phyloP scores from a whole-genome alignment of 257 asterid genomes.

The Buddleja alternifolia region DNA sequence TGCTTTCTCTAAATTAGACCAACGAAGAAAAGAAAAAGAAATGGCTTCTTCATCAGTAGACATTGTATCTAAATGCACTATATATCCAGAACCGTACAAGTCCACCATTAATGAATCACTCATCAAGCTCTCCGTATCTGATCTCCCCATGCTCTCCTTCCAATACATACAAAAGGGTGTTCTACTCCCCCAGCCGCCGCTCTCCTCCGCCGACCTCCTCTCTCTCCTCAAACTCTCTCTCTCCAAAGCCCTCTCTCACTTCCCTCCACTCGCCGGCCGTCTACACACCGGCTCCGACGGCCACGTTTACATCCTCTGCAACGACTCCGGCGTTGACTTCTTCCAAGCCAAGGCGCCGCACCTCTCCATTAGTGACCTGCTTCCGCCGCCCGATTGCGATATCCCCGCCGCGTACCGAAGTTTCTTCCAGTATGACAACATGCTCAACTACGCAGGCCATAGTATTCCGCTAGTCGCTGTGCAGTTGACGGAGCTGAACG shows the following conservation, averaged over 20 bases:
- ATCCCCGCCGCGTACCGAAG: constrained; percentile 56
- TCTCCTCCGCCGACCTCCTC: constrained; percentile 48
- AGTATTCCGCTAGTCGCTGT: constrained; percentile 60
- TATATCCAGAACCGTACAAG: constrained; percentile 59
- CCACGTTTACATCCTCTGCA: constrained; percentile 63
- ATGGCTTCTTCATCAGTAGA: constrained; percentile 78
- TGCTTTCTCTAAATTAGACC: too few species aligned
- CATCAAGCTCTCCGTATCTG: constrained; percentile 92
- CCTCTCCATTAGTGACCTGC: constrained; percentile 33
- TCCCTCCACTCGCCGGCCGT: constrained; percentile 90
- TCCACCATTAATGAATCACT: constrained; percentile 48
- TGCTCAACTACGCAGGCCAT: constrained; percentile 86
- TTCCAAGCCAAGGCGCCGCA: constrained; percentile 70
- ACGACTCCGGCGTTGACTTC: constrained; percentile 72
- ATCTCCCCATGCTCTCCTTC: constrained; percentile 94
- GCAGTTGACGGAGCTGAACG: constrained; percentile 79
- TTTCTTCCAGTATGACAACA: constrained; percentile 70
- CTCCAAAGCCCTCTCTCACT: constrained; percentile 66
- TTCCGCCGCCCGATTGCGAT: constrained; percentile 46
- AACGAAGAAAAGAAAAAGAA: constrained; percentile 7
- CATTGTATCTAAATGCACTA: constrained; percentile 63
- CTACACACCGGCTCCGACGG: constrained; percentile 74
- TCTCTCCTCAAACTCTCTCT: constrained; percentile 69
- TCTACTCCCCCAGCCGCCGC: constrained; percentile 57
- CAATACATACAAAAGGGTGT: constrained; percentile 96